These are phyloP conservation scores for Emydomyces testavorans DNA, from an alignment of 2,329 filamentous ascomycete genomes.

Conservation along the genomic window DNA sequence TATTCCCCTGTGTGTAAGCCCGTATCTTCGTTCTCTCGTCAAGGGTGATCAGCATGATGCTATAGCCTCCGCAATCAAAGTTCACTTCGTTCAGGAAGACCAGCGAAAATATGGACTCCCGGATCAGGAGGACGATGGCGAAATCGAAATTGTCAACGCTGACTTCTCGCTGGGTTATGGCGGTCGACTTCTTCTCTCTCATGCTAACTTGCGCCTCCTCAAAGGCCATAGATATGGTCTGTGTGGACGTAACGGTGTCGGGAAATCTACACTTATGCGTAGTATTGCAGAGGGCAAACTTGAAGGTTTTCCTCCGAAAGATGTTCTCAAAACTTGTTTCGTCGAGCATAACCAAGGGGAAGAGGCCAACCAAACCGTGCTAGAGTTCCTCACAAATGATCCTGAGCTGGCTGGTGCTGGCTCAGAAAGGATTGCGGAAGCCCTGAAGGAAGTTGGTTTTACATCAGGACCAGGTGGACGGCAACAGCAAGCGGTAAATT, in stretches of 20 bases:
- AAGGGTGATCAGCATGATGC: constrained; percentile 50
- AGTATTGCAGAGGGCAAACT: constrained; percentile 92
- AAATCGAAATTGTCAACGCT: constrained; percentile 93
- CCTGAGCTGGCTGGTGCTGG: constrained; percentile 72
- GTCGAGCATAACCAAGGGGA: constrained; percentile 99
- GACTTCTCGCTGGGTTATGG: constrained; percentile 96
- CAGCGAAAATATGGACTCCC: constrained; percentile 75
- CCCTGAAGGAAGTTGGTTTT: constrained; percentile 87
- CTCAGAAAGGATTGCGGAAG: constrained; percentile 65
- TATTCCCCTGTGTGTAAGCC: constrained; percentile 55
- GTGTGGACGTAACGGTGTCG: constrained; percentile 90
- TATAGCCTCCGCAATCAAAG: constrained; percentile 62
- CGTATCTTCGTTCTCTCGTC: constrained; percentile 65
- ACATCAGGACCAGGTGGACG: constrained; percentile 77
- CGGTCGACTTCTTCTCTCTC: constrained; percentile 90
- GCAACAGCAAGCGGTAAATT: constrained; percentile 82
- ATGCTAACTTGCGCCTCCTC: constrained; percentile 85
- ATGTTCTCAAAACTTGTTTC: constrained; percentile 89
- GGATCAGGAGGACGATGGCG: constrained; percentile 77
- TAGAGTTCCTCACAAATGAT: constrained; percentile 85
- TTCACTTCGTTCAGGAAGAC: constrained; percentile 72
- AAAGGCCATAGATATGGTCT: constrained; percentile 97
- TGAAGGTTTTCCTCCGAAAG: constrained; percentile 88
- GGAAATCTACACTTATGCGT: constrained; percentile 98
- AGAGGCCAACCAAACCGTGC: constrained; percentile 88